phyloP scores from a whole-genome alignment of 1,139 yeast species.

The Meyerozyma carpophila region DNA sequence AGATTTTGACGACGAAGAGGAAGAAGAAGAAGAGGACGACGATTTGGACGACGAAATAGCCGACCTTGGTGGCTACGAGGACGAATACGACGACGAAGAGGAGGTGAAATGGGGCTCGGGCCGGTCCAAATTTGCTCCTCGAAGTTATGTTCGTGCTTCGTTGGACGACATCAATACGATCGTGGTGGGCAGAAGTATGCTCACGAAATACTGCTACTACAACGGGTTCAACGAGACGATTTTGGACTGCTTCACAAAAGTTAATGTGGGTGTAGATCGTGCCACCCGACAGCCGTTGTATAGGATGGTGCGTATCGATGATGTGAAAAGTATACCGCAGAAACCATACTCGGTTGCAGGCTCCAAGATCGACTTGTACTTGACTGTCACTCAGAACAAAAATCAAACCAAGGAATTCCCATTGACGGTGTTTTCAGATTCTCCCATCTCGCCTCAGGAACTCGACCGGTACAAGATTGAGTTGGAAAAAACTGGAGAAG shows the following conservation, averaged over 20 bases:
- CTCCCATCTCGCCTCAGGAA: constrained; percentile 62
- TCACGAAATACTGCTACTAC: constrained; percentile 73
- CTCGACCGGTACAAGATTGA: constrained; percentile 63
- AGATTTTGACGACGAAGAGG: constrained; percentile 21
- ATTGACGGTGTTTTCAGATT: constrained; percentile 75
- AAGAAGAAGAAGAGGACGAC: constrained; percentile 29
- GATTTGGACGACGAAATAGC: constrained; percentile 28
- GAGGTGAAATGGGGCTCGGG: constrained; percentile 50
- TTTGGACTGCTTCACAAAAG: constrained; percentile 72
- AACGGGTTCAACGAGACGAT: constrained; percentile 71
- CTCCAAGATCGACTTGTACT: constrained; percentile 54
- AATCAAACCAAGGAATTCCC: constrained; percentile 69
- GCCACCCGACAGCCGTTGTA: constrained; percentile 64
- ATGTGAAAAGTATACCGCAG: constrained; percentile 47
- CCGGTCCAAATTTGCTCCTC: constrained; percentile 20
- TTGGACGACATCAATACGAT: constrained; percentile 63
- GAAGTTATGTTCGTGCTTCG: constrained; percentile 31
- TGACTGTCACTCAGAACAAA: constrained; percentile 60
- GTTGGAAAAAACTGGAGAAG: constrained; percentile 53
- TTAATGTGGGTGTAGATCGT: constrained; percentile 70
- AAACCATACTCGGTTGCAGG: constrained; percentile 54
- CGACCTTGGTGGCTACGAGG: constrained; percentile 15
- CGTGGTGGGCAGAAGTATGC: constrained; percentile 70
- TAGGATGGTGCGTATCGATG: constrained; percentile 77
- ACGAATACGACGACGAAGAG: constrained; percentile 31